phyloP scores from a whole-genome alignment of 768 basidiomycete genomes.

The Russula olivacea region DNA sequence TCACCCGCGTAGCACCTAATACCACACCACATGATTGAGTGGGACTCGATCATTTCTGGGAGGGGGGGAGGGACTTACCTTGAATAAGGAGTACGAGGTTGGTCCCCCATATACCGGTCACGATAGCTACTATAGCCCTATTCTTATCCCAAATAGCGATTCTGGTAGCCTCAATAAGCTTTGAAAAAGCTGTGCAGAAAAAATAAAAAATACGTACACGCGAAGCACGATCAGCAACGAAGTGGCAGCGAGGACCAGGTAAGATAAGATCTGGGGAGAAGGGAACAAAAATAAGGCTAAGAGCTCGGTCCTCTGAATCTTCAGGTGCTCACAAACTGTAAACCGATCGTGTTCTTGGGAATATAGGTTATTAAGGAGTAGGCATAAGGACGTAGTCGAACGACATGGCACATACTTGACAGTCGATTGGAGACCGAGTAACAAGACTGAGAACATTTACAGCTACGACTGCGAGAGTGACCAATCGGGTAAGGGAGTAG shows the following conservation, averaged over 20 bases:
- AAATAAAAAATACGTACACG: too few relatives aligned
- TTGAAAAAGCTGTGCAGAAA: too few relatives aligned
- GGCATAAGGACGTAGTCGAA: too few relatives aligned
- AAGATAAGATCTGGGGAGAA: neutral
- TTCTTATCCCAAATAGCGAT: too few relatives aligned
- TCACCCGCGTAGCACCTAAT: neutral
- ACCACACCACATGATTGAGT: neutral
- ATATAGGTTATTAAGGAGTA: neutral
- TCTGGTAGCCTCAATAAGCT: too few relatives aligned
- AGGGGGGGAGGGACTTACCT: neutral
- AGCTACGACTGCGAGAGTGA: too few relatives aligned
- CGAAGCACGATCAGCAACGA: too few relatives aligned
- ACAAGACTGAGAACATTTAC: neutral
- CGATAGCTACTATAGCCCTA: neutral
- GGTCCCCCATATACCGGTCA: neutral
- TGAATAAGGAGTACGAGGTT: neutral
- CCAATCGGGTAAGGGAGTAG: constrained; percentile 11
- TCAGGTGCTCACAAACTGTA: neutral
- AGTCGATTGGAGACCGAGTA: neutral
- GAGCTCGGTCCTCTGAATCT: neutral
- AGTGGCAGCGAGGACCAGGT: too few relatives aligned
- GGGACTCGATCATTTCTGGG: too few relatives aligned
- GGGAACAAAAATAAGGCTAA: neutral
- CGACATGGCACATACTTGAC: constrained; percentile 2
- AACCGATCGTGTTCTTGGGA: neutral